phyloP scores from a whole-genome alignment of 148 eudicot genomes.

The Beta vulgaris region DNA sequence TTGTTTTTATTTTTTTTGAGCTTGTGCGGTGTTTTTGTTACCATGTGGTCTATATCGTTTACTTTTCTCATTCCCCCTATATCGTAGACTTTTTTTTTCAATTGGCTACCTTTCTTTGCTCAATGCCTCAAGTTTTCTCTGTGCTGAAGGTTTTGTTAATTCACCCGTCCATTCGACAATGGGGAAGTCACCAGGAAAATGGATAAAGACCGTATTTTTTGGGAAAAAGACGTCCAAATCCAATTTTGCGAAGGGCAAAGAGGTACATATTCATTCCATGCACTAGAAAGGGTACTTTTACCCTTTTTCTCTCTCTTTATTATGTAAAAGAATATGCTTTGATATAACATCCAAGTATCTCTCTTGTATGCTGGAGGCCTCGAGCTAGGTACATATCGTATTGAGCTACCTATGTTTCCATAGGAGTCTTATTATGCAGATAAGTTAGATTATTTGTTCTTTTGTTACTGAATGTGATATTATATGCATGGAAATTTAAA shows the following conservation, averaged over 20 bases:
- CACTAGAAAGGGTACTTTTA: neutral
- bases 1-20: too few species aligned
- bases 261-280: constrained; percentile 18
- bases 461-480: neutral
- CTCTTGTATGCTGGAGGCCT: neutral
- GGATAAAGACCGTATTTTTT: constrained; percentile 86
- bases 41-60: neutral
- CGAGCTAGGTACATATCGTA: neutral
- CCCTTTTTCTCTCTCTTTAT: neutral
- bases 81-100: neutral
- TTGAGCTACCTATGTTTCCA: neutral
- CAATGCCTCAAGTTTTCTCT: neutral
- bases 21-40: too few species aligned
- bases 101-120: constrained; percentile 8
- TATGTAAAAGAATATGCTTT: too few species aligned
- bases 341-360: neutral
- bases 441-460: neutral
- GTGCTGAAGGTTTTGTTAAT: constrained; percentile 19
- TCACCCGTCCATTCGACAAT: constrained; percentile 34
- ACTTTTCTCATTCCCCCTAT: neutral
- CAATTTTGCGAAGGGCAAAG: constrained; percentile 53
- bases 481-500: neutral
- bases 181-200: constrained; percentile 97
- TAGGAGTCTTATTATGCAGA: neutral
- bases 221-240: constrained; percentile 83